Evolutionary conservation across 257 asterid genomes (phyloP).

Genomic region (Marsdenia floribunda): DNA sequence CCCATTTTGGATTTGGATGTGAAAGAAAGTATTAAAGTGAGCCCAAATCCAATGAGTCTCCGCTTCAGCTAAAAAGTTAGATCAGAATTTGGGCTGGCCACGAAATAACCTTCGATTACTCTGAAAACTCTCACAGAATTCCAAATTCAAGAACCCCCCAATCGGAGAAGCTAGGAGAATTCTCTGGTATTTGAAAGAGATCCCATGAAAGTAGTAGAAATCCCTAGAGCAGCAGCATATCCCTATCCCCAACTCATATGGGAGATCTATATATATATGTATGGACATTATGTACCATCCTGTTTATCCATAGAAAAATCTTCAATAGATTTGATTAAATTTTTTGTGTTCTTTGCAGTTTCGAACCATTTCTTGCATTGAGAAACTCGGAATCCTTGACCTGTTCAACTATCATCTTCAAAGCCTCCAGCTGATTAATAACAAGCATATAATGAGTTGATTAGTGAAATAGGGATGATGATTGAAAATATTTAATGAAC

Average conservation of each 20-base stretch:
- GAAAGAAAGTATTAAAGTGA: too few species aligned
- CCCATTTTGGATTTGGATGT: too few species aligned
- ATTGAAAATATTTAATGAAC: too few species aligned
- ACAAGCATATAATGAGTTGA: too few species aligned
- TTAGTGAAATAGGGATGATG: too few species aligned
- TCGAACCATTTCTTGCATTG: slow-evolving; percentile 21
- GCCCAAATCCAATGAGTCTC: not conserved
- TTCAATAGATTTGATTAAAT: too few species aligned
- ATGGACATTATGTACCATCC: too few species aligned
- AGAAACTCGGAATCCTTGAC: slow-evolving; percentile 19
- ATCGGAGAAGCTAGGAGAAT: not conserved
- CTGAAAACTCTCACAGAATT: not conserved
- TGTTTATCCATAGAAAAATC: too few species aligned
- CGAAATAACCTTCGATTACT: not conserved
- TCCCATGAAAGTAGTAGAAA: not conserved
- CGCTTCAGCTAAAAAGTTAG: too few species aligned
- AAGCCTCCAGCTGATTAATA: slow-evolving; percentile 18
- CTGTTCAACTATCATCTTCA: slow-evolving; percentile 25
- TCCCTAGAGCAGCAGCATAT: not conserved
- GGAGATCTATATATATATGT: too few species aligned
- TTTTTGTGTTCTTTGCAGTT: not conserved
- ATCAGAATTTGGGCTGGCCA: not conserved
- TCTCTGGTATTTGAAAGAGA: not conserved
- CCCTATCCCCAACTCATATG: too few species aligned
- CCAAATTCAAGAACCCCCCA: too few species aligned